Evolutionary conservation across 768 basidiomycete genomes (phyloP).

Genomic region (Mycena galopus): DNA sequence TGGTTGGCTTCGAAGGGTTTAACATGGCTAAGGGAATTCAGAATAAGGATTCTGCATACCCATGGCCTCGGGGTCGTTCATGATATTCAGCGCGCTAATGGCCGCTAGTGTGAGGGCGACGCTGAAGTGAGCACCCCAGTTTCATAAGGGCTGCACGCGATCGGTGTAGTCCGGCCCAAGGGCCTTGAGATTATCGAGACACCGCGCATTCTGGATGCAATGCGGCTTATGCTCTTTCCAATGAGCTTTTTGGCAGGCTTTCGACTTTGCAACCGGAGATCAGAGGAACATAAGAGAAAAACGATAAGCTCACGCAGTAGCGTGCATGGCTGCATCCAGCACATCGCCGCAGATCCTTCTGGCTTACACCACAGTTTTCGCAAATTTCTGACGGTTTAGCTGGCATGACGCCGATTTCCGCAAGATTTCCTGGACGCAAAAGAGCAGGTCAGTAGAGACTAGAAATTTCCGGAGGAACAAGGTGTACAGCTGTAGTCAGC

Average conservation of each 20-base stretch:
- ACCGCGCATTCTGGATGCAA: constrained; percentile 6
- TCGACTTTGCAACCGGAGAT: constrained; percentile 8
- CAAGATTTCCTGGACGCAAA: constrained; percentile 4
- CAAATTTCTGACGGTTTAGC: background rate
- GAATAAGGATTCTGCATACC: constrained; percentile 7
- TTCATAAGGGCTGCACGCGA: background rate
- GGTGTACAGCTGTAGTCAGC: no score
- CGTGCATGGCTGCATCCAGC: constrained; percentile 9
- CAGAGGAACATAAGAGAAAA: background rate
- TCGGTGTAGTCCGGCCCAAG: constrained; percentile 13
- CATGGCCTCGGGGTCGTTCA: background rate
- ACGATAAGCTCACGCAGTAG: constrained; percentile 19
- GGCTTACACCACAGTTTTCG: background rate
- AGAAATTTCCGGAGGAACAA: no score
- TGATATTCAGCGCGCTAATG: constrained; percentile 1
- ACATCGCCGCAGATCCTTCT: constrained; percentile 9
- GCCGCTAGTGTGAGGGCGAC: background rate
- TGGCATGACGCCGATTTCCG: background rate
- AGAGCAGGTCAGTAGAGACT: no score
- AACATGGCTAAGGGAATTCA: background rate
- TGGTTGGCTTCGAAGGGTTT: background rate
- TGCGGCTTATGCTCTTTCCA: constrained; percentile 25
- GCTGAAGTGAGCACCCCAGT: constrained; percentile 4
- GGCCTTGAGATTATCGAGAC: background rate
- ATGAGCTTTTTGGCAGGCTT: constrained; percentile 25